Conservation (phyloP, 2,329 filamentous ascomycete species). For the Phaeosphaeriaceae sp. region DNA sequence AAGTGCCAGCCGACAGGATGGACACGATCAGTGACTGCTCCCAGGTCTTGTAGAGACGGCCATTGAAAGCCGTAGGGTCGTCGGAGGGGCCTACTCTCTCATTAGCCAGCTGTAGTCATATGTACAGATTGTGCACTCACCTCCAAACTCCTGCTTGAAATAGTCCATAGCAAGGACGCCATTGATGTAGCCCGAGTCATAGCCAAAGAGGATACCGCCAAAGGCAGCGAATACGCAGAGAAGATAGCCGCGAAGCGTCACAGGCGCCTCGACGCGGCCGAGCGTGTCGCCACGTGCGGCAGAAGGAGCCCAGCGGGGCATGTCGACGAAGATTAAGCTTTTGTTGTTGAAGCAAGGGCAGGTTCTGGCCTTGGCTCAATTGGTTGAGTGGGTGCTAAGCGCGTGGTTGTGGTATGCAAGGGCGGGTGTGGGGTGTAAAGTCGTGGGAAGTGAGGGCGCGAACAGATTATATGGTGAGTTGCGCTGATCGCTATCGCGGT, state of each 20-base stretch:
- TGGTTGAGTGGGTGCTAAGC: conserved; percentile 1
- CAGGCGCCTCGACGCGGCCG: conserved; percentile 61
- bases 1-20: conserved; percentile 84
- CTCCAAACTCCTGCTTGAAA: conserved; percentile 45
- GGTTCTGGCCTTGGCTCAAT: background rate
- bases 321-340: conserved; percentile 17
- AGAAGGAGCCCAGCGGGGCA: conserved; percentile 36
- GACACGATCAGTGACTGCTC: conserved; percentile 79
- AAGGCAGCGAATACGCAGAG: conserved; percentile 59
- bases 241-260: conserved; percentile 56
- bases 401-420: conserved; percentile 5
- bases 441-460: background rate
- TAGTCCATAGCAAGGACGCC: conserved; percentile 62
- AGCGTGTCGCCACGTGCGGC: conserved; percentile 50
- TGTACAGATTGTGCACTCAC: conserved; percentile 43
- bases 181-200: conserved; percentile 79
- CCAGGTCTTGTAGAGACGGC: conserved; percentile 43
- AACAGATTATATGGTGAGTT: conserved; percentile 8
- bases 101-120: background rate
- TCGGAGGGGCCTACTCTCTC: conserved; percentile 65
- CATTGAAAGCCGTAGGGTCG: conserved; percentile 49
- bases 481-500: conserved; percentile 2
- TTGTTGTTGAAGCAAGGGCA: conserved; percentile 11
- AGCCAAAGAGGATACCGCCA: conserved; percentile 76
- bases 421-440: conserved; percentile 1